These are phyloP conservation scores for Stenocarpella maydis DNA, from an alignment of 2,329 filamentous ascomycete genomes.

Conservation along the genomic window DNA sequence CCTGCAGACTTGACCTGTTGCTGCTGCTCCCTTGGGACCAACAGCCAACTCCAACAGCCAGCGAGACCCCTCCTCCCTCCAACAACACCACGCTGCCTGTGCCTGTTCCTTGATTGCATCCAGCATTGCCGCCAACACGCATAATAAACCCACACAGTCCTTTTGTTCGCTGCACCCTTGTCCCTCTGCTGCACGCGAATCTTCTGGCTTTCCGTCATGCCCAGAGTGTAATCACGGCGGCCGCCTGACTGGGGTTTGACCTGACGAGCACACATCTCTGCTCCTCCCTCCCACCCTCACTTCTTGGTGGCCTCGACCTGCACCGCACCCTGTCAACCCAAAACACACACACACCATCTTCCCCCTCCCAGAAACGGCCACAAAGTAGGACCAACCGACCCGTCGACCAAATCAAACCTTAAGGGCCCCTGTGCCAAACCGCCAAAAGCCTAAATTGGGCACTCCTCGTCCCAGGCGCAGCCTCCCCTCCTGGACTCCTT, in stretches of 20 bases:
- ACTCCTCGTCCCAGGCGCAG: neutral
- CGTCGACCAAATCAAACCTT: conserved; percentile 10
- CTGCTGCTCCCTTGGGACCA: no score
- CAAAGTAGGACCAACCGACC: neutral
- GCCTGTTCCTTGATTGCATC: neutral
- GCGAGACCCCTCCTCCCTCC: neutral
- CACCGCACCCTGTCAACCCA: conserved; percentile 13
- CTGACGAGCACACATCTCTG: no score
- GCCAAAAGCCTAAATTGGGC: conserved; percentile 1
- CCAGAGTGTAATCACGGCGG: conserved; percentile 18
- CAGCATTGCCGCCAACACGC: conserved; percentile 1
- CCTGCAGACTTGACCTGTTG: no score
- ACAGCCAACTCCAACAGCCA: no score
- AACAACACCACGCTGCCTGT: neutral
- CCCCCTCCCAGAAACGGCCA: neutral
- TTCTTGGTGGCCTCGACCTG: conserved; percentile 1
- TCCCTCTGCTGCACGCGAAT: neutral
- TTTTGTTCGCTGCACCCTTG: neutral
- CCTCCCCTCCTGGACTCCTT: neutral
- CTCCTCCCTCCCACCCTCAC: neutral
- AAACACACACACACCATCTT: neutral
- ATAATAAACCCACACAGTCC: neutral
- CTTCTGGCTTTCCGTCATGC: neutral
- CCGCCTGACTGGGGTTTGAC: conserved; percentile 13
- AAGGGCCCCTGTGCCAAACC: neutral